A percentile compares a stretch with the other conserved stretches of the same genome.
These are phyloP conservation scores for Eucalyptus dawsonii DNA, from an alignment of 345 rosid genomes.

Conservation along the genomic window DNA sequence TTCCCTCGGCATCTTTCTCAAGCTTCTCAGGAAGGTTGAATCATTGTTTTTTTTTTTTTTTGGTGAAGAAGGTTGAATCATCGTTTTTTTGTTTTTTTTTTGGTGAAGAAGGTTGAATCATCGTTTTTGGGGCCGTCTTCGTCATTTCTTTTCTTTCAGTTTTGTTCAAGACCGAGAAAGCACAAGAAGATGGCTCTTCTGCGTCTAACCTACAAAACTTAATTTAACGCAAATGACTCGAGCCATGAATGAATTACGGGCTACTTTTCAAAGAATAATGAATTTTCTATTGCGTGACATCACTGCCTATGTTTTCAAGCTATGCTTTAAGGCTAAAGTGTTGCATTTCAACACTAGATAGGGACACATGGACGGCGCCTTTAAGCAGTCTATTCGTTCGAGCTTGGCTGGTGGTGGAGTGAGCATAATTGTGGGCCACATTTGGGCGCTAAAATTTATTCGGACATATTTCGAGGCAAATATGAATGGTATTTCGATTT, in stretches of 20 bases:
- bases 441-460: background rate
- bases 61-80: background rate
- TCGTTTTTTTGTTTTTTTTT: background rate
- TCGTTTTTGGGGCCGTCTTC: background rate
- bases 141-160: background rate
- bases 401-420: background rate
- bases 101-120: background rate
- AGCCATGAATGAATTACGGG: background rate
- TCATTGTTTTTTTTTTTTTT: background rate
- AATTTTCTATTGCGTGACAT: background rate
- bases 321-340: background rate
- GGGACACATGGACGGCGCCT: background rate
- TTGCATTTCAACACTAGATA: background rate
- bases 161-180: background rate
- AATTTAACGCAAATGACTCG: background rate
- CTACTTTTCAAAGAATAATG: background rate
- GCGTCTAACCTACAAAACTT: background rate
- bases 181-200: background rate
- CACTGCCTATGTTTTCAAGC: background rate
- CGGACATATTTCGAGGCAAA: background rate
- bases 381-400: background rate
- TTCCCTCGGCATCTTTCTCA: background rate
- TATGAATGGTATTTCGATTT: background rate
- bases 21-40: background rate
- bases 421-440: background rate